These are phyloP conservation scores for Blastocystis hominis DNA, from an alignment of 352 stramenopile genomes.

Conservation along the genomic window DNA sequence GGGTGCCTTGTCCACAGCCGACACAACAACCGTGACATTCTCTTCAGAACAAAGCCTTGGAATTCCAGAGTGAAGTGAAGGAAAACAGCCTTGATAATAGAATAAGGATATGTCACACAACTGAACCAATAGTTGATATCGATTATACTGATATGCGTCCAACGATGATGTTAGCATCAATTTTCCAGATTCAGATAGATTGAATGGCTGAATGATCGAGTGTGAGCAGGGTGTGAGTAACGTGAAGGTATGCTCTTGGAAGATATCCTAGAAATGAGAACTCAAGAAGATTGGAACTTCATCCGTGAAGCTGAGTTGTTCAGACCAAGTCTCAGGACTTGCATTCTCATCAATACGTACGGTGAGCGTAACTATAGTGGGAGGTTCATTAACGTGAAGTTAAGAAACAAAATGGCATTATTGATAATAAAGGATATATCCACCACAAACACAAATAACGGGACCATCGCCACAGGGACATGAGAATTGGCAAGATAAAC, in stretches of 20 bases:
- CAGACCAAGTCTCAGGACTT: neutral
- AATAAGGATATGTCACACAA: slow-evolving; percentile 9
- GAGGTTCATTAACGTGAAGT: neutral
- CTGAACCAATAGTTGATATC: neutral
- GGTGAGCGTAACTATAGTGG: neutral
- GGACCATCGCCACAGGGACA: neutral
- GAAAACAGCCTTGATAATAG: neutral
- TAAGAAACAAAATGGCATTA: neutral
- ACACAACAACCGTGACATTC: neutral
- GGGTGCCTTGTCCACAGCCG: neutral
- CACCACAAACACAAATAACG: neutral
- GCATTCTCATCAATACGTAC: neutral
- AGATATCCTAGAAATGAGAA: neutral
- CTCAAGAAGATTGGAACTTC: neutral
- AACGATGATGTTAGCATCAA: neutral
- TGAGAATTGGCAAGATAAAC: neutral
- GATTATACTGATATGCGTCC: neutral
- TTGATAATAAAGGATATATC: neutral
- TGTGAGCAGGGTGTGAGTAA: neutral
- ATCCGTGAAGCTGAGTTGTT: neutral
- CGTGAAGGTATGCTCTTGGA: neutral
- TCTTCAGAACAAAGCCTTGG: neutral
- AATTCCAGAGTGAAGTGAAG: neutral
- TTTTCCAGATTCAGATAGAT: neutral
- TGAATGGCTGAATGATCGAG: neutral